Evolutionary conservation across 331 rosid genomes (phyloP).

Genomic region (Quercus phellos): DNA sequence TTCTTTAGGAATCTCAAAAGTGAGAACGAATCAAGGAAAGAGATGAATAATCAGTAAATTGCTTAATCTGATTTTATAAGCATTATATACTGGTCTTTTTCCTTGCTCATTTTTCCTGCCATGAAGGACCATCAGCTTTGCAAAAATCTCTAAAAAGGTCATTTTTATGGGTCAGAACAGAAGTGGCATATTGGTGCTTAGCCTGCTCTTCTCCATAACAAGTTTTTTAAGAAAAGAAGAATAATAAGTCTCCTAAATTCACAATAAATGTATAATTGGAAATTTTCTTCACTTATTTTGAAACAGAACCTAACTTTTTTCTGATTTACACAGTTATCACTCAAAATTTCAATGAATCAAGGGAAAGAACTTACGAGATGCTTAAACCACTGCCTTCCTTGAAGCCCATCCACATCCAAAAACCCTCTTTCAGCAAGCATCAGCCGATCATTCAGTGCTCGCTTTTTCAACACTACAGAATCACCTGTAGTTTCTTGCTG

Average conservation of each 20-base stretch:
- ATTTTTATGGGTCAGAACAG: neutral
- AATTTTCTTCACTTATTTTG: neutral
- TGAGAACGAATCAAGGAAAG: neutral
- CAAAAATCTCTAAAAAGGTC: neutral
- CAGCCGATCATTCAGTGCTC: constrained; percentile 71
- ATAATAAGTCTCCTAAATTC: neutral
- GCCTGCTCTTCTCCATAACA: neutral
- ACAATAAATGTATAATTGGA: neutral
- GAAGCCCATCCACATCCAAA: constrained; percentile 60
- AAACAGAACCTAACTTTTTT: neutral
- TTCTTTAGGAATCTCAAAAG: neutral
- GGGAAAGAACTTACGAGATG: constrained; percentile 64
- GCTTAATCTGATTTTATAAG: neutral
- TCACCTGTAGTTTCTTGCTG: constrained; percentile 33
- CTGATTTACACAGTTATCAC: neutral
- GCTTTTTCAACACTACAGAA: constrained; percentile 40
- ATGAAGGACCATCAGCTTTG: neutral
- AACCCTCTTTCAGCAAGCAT: constrained; percentile 81
- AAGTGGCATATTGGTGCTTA: neutral
- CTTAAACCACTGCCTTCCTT: constrained; percentile 70
- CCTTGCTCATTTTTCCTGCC: neutral
- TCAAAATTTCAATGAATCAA: neutral
- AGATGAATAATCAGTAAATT: neutral
- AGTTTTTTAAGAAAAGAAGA: too few relatives aligned
- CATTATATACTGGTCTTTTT: neutral